Base-by-base conservation (phyloP, 164 flowering plant genomes). In the Macadamia tetraphylla region DNA sequence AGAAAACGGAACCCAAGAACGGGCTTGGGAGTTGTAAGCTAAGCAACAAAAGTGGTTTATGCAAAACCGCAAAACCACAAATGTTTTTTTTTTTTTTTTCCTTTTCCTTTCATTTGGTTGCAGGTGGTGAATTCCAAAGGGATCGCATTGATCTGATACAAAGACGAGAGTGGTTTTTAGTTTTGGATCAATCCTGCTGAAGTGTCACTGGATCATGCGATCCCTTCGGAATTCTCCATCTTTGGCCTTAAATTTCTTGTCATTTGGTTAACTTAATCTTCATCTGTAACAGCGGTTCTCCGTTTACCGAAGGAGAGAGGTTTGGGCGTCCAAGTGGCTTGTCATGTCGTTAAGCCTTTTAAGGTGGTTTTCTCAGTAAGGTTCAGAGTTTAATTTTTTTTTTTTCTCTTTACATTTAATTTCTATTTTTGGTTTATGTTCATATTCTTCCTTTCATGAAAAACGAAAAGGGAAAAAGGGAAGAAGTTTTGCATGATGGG, bases 81-180 rank as follows among this genome's bases (percentile, higher is more conserved):
- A 66, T 55, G 9, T 53, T 65, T 66, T 58, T 40, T 48, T 18
- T 29, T 29, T 23, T 23, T 23, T 23, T 23, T 51, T 60, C 42
- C 67, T 79, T 10, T 2, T 49, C 9, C 53, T 3, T 9, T 14
- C 53, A 46, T 46, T 3, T 46, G 51, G 80, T 78, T 72, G 84
- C 77, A 74, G 84, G 65, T 81, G 87, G 80, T 81, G 77, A 69
- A 69, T 72, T 84, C 87, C 87, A 84, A 84, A 84, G 87, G 87
- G 87, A 84, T 84, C 87, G 87, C 87, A 84, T 84, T 84, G 87
- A 82, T 82, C 79, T 73, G 73, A 80, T 67, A 12, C 11, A 44
- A 46, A 17, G 1, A n/a, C 23, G 29, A 17, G 18, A 23, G 23
- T 23, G 23, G 17, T 3, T 53, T 53, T 53, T 53, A 14, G 29